Base-by-base conservation (phyloP, 2,329 filamentous ascomycete species). In the Trichoderma sp. region DNA sequence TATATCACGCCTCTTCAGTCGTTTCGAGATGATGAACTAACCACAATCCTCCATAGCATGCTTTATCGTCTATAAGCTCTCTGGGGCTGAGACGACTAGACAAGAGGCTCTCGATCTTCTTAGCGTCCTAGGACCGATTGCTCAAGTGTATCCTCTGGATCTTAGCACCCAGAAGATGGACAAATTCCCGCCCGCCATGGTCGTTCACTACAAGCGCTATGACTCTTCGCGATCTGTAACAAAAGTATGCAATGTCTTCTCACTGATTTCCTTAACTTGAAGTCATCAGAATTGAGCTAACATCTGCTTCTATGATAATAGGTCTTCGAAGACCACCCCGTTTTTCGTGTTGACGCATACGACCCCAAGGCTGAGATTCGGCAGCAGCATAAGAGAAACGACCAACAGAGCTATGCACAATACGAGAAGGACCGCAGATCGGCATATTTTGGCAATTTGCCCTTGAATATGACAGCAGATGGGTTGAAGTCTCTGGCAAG, bases 131-230 rank as follows among this genome's bases (percentile, higher is more conserved):
- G 86, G 86, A 1, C 72, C 78, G 0, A 76, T 89, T 22, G 72
- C 48, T 6, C 54, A 61, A 4, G 64, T 54, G n/a, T 53, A 53
- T 52, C 35, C 64, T 54, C 72, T 53, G 79, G 77, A 66, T 75
- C 79, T 10, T 79, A 82, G 66, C 61, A 72, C 10, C 70, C 85
- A 7, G 73, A 78, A 22, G 52, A 71, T 73, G 7, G 75, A 82
- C 65, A 72, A 73, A 0, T 72, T 83, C 8, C 76, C 78, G 6
- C 74, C 75, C 12, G 76, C 80, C 2, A 78, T 86, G 2, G 70
- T 86, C 5, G 80, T 87, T 34, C 79, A 83, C 29, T 89, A 84
- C 69, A 76, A 79, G 48, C 79, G 79, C 70, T 89, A 85, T 59
- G 84, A 88, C 68, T 77, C 82, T 4, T 78, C 76, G 27, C 81